Conservation (phyloP, 2,329 filamentous ascomycete species). For the Mariannaea elegans region DNA sequence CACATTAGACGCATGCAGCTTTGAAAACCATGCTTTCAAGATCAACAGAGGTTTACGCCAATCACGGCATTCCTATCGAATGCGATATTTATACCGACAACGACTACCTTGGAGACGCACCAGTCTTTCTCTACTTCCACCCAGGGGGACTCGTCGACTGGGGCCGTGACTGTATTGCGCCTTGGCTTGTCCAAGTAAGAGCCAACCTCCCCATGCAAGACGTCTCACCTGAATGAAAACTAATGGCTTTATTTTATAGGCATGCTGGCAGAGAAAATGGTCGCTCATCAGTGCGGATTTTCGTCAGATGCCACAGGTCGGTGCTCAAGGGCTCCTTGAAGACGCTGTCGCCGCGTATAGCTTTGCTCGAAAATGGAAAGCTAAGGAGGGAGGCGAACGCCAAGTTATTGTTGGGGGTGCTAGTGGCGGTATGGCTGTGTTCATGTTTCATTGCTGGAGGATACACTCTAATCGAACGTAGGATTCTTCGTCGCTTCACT, state of each 20-base stretch:
- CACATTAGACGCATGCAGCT: too few species aligned
- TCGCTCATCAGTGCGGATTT: slow-evolving; percentile 47
- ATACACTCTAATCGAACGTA: too few species aligned
- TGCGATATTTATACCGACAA: slow-evolving; percentile 46
- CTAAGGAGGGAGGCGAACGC: slow-evolving; percentile 22
- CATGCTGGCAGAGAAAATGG: slow-evolving; percentile 45
- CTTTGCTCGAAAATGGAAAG: slow-evolving; percentile 40
- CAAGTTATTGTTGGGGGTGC: slow-evolving; percentile 45
- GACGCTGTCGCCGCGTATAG: slow-evolving; percentile 45
- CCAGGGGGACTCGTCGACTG: slow-evolving; percentile 47
- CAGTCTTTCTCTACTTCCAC: slow-evolving; percentile 50
- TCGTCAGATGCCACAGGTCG: slow-evolving; percentile 46
- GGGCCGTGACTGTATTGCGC: slow-evolving; percentile 43
- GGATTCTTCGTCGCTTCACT: slow-evolving; percentile 45
- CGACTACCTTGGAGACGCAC: slow-evolving; percentile 34
- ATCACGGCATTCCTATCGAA: slow-evolving; percentile 44
- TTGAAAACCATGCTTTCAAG: slow-evolving; percentile 43
- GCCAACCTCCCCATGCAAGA: not conserved
- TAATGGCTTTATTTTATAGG: slow-evolving; percentile 22
- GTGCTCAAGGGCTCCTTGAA: slow-evolving; percentile 39
- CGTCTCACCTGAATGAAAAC: not conserved
- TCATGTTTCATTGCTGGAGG: too few species aligned
- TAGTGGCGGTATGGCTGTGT: slow-evolving; percentile 45
- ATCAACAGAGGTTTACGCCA: slow-evolving; percentile 41
- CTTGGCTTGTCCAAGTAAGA: slow-evolving; percentile 48